Conservation (phyloP, 169 alveolate species). For the Sarcocystis neurona region DNA sequence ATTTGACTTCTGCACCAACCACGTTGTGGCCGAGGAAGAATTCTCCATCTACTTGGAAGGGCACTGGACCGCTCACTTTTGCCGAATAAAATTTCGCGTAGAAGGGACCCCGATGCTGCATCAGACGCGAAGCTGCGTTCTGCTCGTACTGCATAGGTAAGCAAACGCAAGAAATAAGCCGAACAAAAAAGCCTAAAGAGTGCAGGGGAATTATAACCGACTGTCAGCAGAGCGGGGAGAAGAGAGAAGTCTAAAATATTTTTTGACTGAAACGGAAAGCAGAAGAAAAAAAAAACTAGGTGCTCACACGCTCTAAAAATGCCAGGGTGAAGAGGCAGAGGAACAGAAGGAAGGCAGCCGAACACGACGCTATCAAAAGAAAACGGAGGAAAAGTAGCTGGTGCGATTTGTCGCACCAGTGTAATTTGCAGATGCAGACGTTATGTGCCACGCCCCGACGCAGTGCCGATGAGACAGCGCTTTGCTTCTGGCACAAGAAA, state of each 20-base stretch:
- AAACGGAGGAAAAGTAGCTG: too few species aligned
- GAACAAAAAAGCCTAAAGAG: too few species aligned
- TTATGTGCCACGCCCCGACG: too few species aligned
- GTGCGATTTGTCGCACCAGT: too few species aligned
- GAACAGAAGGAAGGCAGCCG: not conserved
- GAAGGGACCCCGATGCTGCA: conserved; percentile 36
- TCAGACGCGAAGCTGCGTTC: conserved; percentile 34
- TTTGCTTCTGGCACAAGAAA: too few species aligned
- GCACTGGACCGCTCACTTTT: not conserved
- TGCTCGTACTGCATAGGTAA: not conserved
- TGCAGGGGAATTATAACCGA: not conserved
- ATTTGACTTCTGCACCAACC: not conserved
- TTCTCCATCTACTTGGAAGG: conserved; percentile 46
- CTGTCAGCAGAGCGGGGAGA: not conserved
- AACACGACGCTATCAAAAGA: too few species aligned
- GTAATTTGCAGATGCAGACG: too few species aligned
- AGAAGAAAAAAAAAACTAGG: too few species aligned
- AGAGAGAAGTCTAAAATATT: not conserved
- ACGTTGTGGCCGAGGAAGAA: not conserved
- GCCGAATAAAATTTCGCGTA: not conserved
- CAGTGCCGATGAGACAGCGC: too few species aligned
- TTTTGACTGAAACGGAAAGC: too few species aligned
- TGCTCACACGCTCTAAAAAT: too few species aligned
- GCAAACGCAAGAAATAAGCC: not conserved
- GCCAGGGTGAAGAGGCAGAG: not conserved